Conservation (phyloP, 495 filamentous ascomycete species). For the Sporormia fimetaria region DNA sequence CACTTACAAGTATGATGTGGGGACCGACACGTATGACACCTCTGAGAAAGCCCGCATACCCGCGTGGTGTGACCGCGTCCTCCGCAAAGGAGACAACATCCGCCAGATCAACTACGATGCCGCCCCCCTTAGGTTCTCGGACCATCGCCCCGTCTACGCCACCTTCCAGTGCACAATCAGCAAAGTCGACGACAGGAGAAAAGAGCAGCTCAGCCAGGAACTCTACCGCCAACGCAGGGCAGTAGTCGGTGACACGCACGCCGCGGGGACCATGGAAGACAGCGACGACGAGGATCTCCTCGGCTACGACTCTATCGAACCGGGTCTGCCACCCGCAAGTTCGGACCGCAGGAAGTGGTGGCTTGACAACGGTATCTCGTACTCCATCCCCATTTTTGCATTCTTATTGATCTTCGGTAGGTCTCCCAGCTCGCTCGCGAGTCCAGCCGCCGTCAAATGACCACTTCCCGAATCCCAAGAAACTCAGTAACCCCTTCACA, state of each 20-base stretch:
- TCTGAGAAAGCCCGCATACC: constrained; percentile 92
- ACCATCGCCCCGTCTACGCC: constrained; percentile 87
- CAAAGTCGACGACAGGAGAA: constrained; percentile 60
- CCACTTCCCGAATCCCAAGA: constrained; percentile 54
- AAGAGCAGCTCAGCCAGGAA: constrained; percentile 54
- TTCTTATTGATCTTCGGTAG: constrained; percentile 30
- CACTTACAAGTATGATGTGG: constrained; percentile 91
- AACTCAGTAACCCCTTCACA: constrained; percentile 73
- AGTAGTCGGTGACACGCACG: constrained; percentile 40
- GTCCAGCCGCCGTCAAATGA: constrained; percentile 51
- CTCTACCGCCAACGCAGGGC: constrained; percentile 59
- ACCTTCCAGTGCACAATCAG: constrained; percentile 73
- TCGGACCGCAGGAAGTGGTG: constrained; percentile 90
- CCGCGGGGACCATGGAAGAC: constrained; percentile 37
- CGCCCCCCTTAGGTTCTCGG: constrained; percentile 73
- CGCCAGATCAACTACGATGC: constrained; percentile 70
- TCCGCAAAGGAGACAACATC: constrained; percentile 73
- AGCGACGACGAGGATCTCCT: constrained; percentile 64
- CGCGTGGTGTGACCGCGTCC: constrained; percentile 90
- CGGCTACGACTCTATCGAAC: constrained; percentile 62
- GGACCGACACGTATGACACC: constrained; percentile 77
- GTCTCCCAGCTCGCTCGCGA: constrained; percentile 60
- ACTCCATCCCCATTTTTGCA: constrained; percentile 2
- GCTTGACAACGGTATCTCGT: constrained; percentile 59
- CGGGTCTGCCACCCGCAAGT: constrained; percentile 76